Base-by-base conservation (phyloP, 1,139 yeast species). In the Yamadazyma atlantica region DNA sequence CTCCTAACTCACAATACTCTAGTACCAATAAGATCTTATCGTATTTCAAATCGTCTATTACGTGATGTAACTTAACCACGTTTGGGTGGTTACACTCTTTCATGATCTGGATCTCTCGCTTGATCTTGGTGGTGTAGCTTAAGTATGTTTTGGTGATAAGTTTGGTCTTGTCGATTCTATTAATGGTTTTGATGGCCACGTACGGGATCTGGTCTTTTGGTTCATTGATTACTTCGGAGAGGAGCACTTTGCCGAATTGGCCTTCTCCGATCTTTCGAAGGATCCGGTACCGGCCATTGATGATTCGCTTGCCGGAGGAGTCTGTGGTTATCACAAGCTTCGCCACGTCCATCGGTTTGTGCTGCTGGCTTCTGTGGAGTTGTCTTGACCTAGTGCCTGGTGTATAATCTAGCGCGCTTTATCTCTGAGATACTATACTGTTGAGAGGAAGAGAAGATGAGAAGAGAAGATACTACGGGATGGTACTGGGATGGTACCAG, bases 1-100 rank as follows among this genome's bases (percentile, higher is more conserved):
- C 81, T 2, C 80, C 80, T 27, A 52, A 52, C 33, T 66, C 59
- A 49, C 82, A 75, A 47, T 73, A 75, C 46, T 76, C 82, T 18
- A 76, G 49, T 1, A 76, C 64, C 4, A 76, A 53, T 22, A 75
- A 59, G 25, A 76, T 73, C 58, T 74, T 76, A 46, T 69, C 78
- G 48, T 62, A 74, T 42, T 69, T 68, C 37, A 65, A 48, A 51
- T 75, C 80, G 50, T 75, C 78, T 7, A 75, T 66, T 12, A 75
- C 78, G 44, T 64, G 64, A 49, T 58, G 59, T 21, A 75, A 53
- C 47, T 67, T 66, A 18, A 76, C 73, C 11, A 75, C 76, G 46
- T 75, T 74, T 4, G 80, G 80, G 50, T 75, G 80, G 32, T 63
- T 54, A 44, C 79, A 69, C 42, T 66, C 69, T 44, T 70, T 72